Evolutionary conservation across 2,329 filamentous ascomycete species (phyloP).

Genomic region (Ophidiomyces ophidiicola): DNA sequence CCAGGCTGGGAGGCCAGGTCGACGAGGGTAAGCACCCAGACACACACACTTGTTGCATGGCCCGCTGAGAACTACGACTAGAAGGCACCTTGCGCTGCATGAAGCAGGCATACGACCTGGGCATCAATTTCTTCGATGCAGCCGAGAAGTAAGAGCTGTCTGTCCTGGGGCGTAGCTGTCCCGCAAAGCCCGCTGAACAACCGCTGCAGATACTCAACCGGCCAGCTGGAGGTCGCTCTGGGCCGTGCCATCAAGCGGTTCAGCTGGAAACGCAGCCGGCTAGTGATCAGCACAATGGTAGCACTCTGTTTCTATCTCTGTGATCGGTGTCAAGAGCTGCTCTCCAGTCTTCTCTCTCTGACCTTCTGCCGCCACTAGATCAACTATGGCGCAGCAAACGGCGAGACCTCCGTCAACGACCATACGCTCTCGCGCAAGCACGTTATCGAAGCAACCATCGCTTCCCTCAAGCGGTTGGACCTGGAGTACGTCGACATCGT

Average conservation of each 20-base stretch:
- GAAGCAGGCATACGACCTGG: slow-evolving; percentile 44
- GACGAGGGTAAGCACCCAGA: slow-evolving; percentile 45
- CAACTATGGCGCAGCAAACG: slow-evolving; percentile 51
- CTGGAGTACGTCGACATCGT: slow-evolving; percentile 58
- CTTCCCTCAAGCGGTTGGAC: slow-evolving; percentile 49
- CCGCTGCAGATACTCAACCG: slow-evolving; percentile 35
- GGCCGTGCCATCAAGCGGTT: slow-evolving; percentile 45
- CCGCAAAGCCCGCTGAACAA: slow-evolving; percentile 4
- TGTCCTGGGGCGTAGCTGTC: not conserved
- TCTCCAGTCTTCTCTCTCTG: not conserved
- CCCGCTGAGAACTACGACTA: no score
- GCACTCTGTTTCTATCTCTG: slow-evolving; percentile 1
- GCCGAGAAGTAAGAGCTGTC: slow-evolving; percentile 34
- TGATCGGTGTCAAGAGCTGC: no score
- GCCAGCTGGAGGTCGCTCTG: slow-evolving; percentile 44
- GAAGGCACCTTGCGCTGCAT: slow-evolving; percentile 28
- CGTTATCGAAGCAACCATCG: slow-evolving; percentile 52
- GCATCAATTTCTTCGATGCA: slow-evolving; percentile 48
- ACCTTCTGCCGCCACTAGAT: slow-evolving; percentile 29
- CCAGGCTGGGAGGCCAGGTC: slow-evolving; percentile 52
- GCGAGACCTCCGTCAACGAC: slow-evolving; percentile 54
- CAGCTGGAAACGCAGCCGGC: slow-evolving; percentile 46
- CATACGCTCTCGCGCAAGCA: slow-evolving; percentile 58
- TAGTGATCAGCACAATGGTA: slow-evolving; percentile 29
- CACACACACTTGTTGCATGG: no score